phyloP scores from a whole-genome alignment of 2,329 filamentous ascomycete species.

The Curvularia sp. region DNA sequence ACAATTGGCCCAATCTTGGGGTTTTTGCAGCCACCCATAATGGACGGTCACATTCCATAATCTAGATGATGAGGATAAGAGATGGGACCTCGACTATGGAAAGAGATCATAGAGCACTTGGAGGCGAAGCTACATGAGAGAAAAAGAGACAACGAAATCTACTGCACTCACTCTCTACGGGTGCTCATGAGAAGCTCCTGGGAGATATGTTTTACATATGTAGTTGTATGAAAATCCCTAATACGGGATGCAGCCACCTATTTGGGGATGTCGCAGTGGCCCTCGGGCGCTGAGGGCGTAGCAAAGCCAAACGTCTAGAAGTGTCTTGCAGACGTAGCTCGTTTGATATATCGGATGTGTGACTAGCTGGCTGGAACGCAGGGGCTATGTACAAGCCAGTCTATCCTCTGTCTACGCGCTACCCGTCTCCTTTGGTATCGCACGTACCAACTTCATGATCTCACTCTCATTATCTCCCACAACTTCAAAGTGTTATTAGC shows the following conservation, averaged over 20 bases:
- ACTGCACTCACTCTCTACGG: background rate
- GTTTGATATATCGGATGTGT: background rate
- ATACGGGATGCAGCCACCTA: conserved; percentile 25
- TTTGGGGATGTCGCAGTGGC: conserved; percentile 11
- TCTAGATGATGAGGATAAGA: background rate
- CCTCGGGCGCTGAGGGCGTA: conserved; percentile 11
- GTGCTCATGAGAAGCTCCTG: background rate
- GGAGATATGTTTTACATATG: conserved; percentile 20
- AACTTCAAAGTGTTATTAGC: conserved; percentile 50
- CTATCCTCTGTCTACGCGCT: conserved; percentile 24
- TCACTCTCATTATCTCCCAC: conserved; percentile 83
- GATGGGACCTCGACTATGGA: background rate
- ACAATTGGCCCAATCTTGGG: background rate
- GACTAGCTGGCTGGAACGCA: conserved; percentile 1
- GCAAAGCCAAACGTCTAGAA: background rate
- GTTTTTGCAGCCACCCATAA: background rate
- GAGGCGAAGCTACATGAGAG: background rate
- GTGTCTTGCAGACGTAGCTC: background rate
- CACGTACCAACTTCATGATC: conserved; percentile 80
- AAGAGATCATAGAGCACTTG: background rate
- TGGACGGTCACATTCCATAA: background rate
- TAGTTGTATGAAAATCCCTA: conserved; percentile 5
- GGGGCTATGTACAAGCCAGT: conserved; percentile 13
- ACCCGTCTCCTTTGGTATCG: conserved; percentile 56
- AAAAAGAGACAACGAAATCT: background rate